Evolutionary conservation across 225 moss, liverwort and hornwort genomes (phyloP).

Genomic region (Anthoceros angustus): DNA sequence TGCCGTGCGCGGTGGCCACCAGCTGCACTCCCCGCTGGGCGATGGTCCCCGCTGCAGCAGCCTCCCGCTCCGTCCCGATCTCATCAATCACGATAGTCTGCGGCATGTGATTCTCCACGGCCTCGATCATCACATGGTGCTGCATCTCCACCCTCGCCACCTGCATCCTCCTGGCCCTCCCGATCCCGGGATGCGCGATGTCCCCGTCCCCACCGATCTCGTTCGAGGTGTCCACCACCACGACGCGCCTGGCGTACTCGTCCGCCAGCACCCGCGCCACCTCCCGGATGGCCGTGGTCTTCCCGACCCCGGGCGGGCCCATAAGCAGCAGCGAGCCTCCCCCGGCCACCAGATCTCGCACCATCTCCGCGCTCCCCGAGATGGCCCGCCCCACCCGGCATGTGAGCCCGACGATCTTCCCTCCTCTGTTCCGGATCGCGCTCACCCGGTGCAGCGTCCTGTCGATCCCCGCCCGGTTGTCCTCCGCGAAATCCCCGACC

Average conservation of each 20-base stretch:
- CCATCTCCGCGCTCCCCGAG: conserved; percentile 89
- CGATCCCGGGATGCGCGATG: conserved; percentile 78
- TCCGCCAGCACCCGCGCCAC: conserved; percentile 88
- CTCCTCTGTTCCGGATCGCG: conserved; percentile 76
- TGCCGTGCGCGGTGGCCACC: conserved; percentile 93
- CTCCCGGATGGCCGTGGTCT: conserved; percentile 93
- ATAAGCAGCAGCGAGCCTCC: conserved; percentile 77
- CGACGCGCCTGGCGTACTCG: conserved; percentile 73
- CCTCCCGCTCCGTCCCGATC: conserved; percentile 92
- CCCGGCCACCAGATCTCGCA: conserved; percentile 67
- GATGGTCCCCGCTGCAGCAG: conserved; percentile 80
- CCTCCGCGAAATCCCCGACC: conserved; percentile 92
- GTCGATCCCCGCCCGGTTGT: conserved; percentile 87
- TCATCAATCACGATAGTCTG: conserved; percentile 93
- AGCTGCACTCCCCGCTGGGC: conserved; percentile 93
- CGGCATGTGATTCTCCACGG: conserved; percentile 98
- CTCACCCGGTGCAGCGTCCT: conserved; percentile 83
- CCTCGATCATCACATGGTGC: conserved; percentile 98
- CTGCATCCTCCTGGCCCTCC: conserved; percentile 91
- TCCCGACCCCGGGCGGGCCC: conserved; percentile 97
- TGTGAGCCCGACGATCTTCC: conserved; percentile 85
- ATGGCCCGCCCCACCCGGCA: conserved; percentile 76
- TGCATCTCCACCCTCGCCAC: conserved; percentile 80
- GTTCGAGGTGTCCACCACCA: conserved; percentile 92
- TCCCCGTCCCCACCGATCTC: conserved; percentile 97